phyloP scores from a whole-genome alignment of 139 green algal species.

The Volvox africanus region DNA sequence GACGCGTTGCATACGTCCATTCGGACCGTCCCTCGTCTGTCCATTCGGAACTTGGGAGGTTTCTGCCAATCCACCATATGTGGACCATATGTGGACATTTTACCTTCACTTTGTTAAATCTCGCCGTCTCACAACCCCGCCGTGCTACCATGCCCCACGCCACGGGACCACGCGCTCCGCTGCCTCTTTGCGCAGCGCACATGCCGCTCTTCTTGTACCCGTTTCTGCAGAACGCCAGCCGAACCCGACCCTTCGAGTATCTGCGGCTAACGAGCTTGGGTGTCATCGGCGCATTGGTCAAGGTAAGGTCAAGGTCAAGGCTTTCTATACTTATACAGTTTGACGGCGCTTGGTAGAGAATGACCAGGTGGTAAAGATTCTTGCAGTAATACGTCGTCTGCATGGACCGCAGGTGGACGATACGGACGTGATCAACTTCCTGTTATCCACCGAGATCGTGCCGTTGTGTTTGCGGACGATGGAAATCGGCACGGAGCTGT shows the following conservation, averaged over 20 bases:
- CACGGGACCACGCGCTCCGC: not conserved
- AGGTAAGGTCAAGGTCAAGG: conserved; percentile 80
- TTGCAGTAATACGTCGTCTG: no score
- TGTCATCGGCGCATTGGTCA: conserved; percentile 98
- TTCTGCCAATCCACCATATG: no score
- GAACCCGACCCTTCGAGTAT: conserved; percentile 99
- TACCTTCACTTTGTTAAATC: no score
- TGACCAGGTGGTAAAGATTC: no score
- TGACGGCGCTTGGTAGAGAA: no score
- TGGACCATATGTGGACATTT: no score
- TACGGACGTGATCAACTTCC: conserved; percentile 99
- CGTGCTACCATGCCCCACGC: no score
- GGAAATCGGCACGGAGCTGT: conserved; percentile 98
- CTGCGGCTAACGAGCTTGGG: conserved; percentile 95
- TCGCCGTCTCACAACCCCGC: no score
- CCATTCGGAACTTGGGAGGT: no score
- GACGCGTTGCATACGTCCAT: no score
- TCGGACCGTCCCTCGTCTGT: no score
- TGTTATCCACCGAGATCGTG: conserved; percentile 99
- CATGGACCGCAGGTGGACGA: conserved; percentile 87
- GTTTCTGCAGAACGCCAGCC: conserved; percentile 97
- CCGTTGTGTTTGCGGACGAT: conserved; percentile 98
- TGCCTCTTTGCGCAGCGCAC: conserved; percentile 90
- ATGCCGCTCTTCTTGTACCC: conserved; percentile 99
- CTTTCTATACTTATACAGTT: no score